Evolutionary conservation across 306 rosid genomes (phyloP).

Genomic region (Heteromeles arbutifolia): DNA sequence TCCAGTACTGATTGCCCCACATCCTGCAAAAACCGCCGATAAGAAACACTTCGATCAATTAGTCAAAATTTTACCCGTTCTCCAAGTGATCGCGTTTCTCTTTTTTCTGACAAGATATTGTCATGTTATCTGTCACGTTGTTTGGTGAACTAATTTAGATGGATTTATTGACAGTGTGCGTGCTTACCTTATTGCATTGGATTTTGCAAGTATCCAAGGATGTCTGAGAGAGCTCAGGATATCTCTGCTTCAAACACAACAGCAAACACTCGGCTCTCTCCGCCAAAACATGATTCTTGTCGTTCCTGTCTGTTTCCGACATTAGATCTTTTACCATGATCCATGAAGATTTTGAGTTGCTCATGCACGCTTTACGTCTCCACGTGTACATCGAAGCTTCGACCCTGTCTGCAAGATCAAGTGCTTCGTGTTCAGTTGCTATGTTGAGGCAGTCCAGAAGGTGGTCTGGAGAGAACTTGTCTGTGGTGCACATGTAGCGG

Average conservation of each 20-base stretch:
- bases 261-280: slow-evolving; percentile 75
- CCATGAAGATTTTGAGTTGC: slow-evolving; percentile 88
- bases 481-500: slow-evolving; percentile 48
- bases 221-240: slow-evolving; percentile 89
- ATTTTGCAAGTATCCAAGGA: slow-evolving; percentile 88
- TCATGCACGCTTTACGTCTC: slow-evolving; percentile 84
- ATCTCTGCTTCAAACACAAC: slow-evolving; percentile 77
- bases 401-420: slow-evolving; percentile 70
- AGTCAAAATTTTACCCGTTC: background rate
- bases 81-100: background rate
- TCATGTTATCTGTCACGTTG: background rate
- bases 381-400: slow-evolving; percentile 97
- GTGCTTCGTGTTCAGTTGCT: slow-evolving; percentile 88
- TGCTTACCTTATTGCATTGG: slow-evolving; percentile 66
- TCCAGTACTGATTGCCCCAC: slow-evolving; percentile 42
- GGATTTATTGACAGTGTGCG: background rate
- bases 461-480: slow-evolving; percentile 62
- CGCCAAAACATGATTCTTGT: slow-evolving; percentile 73
- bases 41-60: background rate
- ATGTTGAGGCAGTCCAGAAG: slow-evolving; percentile 62
- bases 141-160: background rate
- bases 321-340: slow-evolving; percentile 69
- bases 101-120: background rate
- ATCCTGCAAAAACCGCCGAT: slow-evolving; percentile 15
- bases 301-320: slow-evolving; percentile 52